Base-by-base conservation (phyloP, 306 rosid genomes). In the Vigna unguiculata region DNA sequence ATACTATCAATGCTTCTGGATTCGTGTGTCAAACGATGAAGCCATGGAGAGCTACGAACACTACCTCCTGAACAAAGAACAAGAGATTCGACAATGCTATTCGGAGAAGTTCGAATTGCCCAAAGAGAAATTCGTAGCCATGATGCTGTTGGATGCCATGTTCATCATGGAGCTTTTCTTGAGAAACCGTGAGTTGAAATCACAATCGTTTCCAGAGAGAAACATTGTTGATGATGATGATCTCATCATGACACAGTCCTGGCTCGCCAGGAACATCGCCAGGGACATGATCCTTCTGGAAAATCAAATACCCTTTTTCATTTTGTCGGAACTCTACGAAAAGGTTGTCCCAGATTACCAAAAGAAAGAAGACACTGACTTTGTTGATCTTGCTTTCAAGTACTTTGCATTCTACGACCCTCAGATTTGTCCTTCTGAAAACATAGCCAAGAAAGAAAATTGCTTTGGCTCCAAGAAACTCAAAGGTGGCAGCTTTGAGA, bases 281-380 rank as follows among this genome's bases (percentile, higher is more conserved):
- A 80, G 71, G 20, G 96, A 88, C 17, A 25, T 91, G 83, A 40
- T 87, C 1, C 16, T 88, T 5, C 79, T 89, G 8, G 93, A 91
- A 17, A 91, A 91, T 49, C 96, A 87, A 45, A 69, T 91, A 43
- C 93, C 92, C 0, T 79, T 81, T 40, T 83, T 45, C 30, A 76
- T 88, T 2, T 79, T 90, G 2, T 9, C 7, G 7, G 5, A 73
- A 0, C 53, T 91, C 3, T 91, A 85, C 6, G 16, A 54, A 0
- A 41, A 17, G 3, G 60, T 54, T 54, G 30, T 21, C 32, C 14
- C 60, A 0, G 67, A 28, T 28, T 28, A 24, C 25, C 25, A 24
- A 24, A 30, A 19, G 9, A 6, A 49, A 16, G 3, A 51, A 7
- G 30, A 53, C 6, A 10, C 30, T 10, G 1, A 15, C 28, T 53